Evolutionary conservation across 2,329 filamentous ascomycete species (phyloP).

Genomic region (Piedraia hortae): DNA sequence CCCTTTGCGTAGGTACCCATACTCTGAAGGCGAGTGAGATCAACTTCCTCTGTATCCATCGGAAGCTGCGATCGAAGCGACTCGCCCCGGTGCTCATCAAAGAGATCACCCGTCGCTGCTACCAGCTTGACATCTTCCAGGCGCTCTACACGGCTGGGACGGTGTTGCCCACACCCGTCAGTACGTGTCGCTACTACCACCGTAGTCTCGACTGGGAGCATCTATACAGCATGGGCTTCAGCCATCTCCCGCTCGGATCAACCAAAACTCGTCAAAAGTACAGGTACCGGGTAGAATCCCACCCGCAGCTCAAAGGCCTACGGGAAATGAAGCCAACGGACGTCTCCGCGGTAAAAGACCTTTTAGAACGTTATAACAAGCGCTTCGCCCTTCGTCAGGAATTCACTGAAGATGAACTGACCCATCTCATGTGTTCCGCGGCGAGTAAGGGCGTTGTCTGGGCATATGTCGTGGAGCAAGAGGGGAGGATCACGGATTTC

Average conservation of each 20-base stretch:
- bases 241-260: slow-evolving; percentile 54
- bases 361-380: slow-evolving; percentile 50
- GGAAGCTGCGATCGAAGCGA: slow-evolving; percentile 83
- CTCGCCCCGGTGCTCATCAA: slow-evolving; percentile 88
- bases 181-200: slow-evolving; percentile 87
- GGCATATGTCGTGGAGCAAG: slow-evolving; percentile 63
- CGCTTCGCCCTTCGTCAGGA: slow-evolving; percentile 65
- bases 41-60: slow-evolving; percentile 95
- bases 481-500: slow-evolving; percentile 75
- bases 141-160: slow-evolving; percentile 88
- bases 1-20: slow-evolving; percentile 52
- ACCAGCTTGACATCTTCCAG: slow-evolving; percentile 66
- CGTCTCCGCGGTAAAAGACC: slow-evolving; percentile 41
- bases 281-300: slow-evolving; percentile 50
- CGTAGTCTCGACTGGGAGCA: slow-evolving; percentile 88
- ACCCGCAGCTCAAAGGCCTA: slow-evolving; percentile 45
- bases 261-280: slow-evolving; percentile 65
- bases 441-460: slow-evolving; percentile 62
- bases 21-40: slow-evolving; percentile 63
- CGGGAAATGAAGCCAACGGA: slow-evolving; percentile 59
- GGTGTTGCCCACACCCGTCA: slow-evolving; percentile 71
- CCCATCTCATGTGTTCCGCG: slow-evolving; percentile 65
- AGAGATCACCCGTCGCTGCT: slow-evolving; percentile 82
- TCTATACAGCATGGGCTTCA: slow-evolving; percentile 83
- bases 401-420: slow-evolving; percentile 52